Percentiles rank a stretch among this genome's conserved stretches.
Conservation (phyloP, 2,329 filamentous ascomycete genomes). For the Fusarium mangiferae region DNA sequence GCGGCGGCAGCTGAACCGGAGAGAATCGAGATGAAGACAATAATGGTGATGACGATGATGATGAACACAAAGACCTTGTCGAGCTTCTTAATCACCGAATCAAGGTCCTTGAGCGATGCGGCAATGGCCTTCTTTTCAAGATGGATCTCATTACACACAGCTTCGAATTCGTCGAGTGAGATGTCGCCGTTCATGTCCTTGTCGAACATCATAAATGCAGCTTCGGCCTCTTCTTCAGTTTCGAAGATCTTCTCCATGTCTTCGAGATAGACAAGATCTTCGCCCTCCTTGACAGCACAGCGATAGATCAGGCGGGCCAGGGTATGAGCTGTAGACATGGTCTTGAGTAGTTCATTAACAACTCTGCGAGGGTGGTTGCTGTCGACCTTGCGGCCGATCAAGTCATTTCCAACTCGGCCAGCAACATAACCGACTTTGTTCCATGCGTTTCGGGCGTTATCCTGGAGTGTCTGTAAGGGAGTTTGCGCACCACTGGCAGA, state of each 20-base stretch:
- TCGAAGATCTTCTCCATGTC: slow-evolving; percentile 84
- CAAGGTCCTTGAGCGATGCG: slow-evolving; percentile 91
- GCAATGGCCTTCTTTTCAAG: slow-evolving; percentile 95
- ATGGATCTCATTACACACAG: slow-evolving; percentile 93
- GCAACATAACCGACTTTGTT: slow-evolving; percentile 87
- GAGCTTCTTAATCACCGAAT: slow-evolving; percentile 91
- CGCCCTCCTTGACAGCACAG: slow-evolving; percentile 79
- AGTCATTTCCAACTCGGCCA: slow-evolving; percentile 87
- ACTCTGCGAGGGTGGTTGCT: slow-evolving; percentile 87
- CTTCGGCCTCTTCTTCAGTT: slow-evolving; percentile 85
- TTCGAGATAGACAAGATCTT: slow-evolving; percentile 79
- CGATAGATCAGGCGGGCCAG: slow-evolving; percentile 89
- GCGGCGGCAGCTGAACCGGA: slow-evolving; percentile 91
- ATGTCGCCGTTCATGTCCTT: slow-evolving; percentile 98
- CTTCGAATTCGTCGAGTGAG: slow-evolving; percentile 92
- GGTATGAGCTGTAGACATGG: slow-evolving; percentile 79
- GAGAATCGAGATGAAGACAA: slow-evolving; percentile 90
- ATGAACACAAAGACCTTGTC: slow-evolving; percentile 91
- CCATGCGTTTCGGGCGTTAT: slow-evolving; percentile 79
- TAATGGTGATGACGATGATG: slow-evolving; percentile 79
- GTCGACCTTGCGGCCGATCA: slow-evolving; percentile 79
- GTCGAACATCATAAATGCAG: slow-evolving; percentile 92
- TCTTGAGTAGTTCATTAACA: slow-evolving; percentile 79
- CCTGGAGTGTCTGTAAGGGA: slow-evolving; percentile 77
- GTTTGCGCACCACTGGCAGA: slow-evolving; percentile 73